phyloP scores from a whole-genome alignment of 2,329 filamentous ascomycete species.

The Didymella glomerata region DNA sequence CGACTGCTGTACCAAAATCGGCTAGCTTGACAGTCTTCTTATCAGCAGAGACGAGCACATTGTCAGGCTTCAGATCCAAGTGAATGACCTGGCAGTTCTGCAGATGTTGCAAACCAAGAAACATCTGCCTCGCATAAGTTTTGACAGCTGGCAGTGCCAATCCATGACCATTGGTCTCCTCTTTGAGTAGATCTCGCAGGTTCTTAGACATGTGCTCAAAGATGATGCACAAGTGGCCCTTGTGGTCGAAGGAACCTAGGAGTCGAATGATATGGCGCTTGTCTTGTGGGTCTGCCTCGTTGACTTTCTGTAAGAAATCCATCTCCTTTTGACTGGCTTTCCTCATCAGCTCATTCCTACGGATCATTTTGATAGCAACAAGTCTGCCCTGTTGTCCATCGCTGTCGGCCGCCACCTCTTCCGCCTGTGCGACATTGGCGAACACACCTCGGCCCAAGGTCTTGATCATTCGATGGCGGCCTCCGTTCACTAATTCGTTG shows the following conservation, averaged over 20 bases:
- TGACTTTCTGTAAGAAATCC: slow-evolving; percentile 87
- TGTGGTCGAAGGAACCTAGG: slow-evolving; percentile 88
- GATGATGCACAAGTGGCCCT: slow-evolving; percentile 92
- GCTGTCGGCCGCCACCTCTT: slow-evolving; percentile 30
- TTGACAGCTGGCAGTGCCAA: slow-evolving; percentile 89
- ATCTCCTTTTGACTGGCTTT: slow-evolving; percentile 96
- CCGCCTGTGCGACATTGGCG: slow-evolving; percentile 90
- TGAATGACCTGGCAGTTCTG: slow-evolving; percentile 93
- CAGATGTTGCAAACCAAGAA: slow-evolving; percentile 85
- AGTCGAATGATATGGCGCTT: slow-evolving; percentile 92
- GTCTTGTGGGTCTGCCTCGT: slow-evolving; percentile 83
- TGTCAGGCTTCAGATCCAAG: slow-evolving; percentile 97
- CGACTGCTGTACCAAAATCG: slow-evolving; percentile 94
- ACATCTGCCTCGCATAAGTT: slow-evolving; percentile 92
- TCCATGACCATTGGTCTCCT: slow-evolving; percentile 81
- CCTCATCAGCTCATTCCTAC: slow-evolving; percentile 91
- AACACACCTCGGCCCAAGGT: slow-evolving; percentile 95
- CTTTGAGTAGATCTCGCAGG: slow-evolving; percentile 90
- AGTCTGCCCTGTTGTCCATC: slow-evolving; percentile 61
- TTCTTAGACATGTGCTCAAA: slow-evolving; percentile 91
- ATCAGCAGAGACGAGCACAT: slow-evolving; percentile 73
- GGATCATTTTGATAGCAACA: slow-evolving; percentile 98
- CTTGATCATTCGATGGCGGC: slow-evolving; percentile 87
- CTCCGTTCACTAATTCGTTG: slow-evolving; percentile 85
- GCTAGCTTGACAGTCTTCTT: slow-evolving; percentile 87